These are phyloP conservation scores for Themeda triandra DNA, from an alignment of 176 grass and related monocot genomes.

Conservation along the genomic window DNA sequence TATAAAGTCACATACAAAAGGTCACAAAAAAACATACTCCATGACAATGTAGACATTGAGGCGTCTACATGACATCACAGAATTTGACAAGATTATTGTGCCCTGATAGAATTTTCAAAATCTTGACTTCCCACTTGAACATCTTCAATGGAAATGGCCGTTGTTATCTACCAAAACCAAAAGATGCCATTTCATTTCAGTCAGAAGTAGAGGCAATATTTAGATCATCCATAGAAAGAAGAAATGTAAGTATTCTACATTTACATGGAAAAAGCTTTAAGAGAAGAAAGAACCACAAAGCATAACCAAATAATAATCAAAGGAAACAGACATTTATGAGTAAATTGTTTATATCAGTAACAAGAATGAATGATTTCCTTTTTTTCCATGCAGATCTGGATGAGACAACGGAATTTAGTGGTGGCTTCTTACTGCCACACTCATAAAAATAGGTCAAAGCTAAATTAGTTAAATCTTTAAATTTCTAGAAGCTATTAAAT, in stretches of 20 bases:
- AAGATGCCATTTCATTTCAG: background rate
- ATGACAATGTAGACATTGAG: conserved; percentile 99
- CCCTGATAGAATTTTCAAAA: conserved; percentile 95
- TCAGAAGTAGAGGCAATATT: background rate
- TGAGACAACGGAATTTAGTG: background rate
- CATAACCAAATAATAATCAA: conserved; percentile 7
- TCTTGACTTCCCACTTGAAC: conserved; percentile 96
- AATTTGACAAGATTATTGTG: conserved; percentile 97
- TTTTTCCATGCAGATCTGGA: background rate
- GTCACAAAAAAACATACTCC: conserved; percentile 85
- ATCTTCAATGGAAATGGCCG: conserved; percentile 98
- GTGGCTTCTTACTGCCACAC: background rate
- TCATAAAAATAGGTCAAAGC: background rate
- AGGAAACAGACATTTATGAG: background rate
- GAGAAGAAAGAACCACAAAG: background rate
- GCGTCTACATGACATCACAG: conserved; percentile 99
- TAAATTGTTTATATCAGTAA: background rate
- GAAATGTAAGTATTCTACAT: background rate
- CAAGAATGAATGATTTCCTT: background rate
- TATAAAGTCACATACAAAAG: conserved; percentile 21
- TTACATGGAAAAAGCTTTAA: background rate
- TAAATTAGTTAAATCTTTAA: background rate
- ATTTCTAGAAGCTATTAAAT: background rate
- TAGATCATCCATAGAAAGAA: background rate
- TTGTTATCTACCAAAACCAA: conserved; percentile 83